These are phyloP conservation scores for Penicillium egyptiacum DNA, from an alignment of 495 filamentous ascomycete genomes.

Conservation along the genomic window DNA sequence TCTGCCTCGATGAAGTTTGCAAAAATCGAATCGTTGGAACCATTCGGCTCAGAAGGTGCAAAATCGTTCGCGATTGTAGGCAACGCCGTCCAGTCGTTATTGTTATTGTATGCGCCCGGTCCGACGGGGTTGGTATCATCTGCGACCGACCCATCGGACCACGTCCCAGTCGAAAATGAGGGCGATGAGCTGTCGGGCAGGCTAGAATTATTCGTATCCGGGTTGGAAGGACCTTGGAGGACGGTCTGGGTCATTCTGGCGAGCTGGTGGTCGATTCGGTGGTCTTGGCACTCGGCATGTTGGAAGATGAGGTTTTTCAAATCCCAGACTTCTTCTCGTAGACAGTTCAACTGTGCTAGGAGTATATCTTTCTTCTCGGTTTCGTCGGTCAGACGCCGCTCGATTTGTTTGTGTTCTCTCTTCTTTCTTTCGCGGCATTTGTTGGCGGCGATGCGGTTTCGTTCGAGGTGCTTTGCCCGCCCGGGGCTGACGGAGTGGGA, in stretches of 20 bases:
- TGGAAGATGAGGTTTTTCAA: slow-evolving; percentile 30
- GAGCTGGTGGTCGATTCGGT: slow-evolving; percentile 23
- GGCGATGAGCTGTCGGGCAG: slow-evolving; percentile 7
- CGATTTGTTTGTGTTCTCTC: slow-evolving; percentile 22
- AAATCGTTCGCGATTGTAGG: slow-evolving; percentile 2
- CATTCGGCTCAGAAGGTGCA: slow-evolving; percentile 1
- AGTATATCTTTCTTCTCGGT: slow-evolving; percentile 23
- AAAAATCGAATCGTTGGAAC: slow-evolving; percentile 18
- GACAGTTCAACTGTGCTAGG: slow-evolving; percentile 14
- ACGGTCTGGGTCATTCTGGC: slow-evolving; percentile 19
- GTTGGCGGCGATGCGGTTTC: slow-evolving; percentile 31
- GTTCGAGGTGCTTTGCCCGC: slow-evolving; percentile 26
- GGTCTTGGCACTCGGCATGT: slow-evolving; percentile 25
- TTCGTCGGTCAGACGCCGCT: slow-evolving; percentile 17
- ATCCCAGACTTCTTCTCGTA: slow-evolving; percentile 26
- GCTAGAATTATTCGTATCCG: neutral
- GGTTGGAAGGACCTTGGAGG: neutral
- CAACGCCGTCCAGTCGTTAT: slow-evolving; percentile 2
- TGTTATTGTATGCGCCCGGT: neutral
- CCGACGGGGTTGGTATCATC: neutral
- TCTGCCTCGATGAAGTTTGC: slow-evolving; percentile 19
- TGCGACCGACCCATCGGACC: slow-evolving; percentile 19
- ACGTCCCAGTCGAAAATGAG: slow-evolving; percentile 14
- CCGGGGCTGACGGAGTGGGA: slow-evolving; percentile 15
- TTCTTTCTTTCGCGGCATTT: slow-evolving; percentile 30